phyloP scores from a whole-genome alignment of 2,329 filamentous ascomycete species.

The Cytospora piceae region DNA sequence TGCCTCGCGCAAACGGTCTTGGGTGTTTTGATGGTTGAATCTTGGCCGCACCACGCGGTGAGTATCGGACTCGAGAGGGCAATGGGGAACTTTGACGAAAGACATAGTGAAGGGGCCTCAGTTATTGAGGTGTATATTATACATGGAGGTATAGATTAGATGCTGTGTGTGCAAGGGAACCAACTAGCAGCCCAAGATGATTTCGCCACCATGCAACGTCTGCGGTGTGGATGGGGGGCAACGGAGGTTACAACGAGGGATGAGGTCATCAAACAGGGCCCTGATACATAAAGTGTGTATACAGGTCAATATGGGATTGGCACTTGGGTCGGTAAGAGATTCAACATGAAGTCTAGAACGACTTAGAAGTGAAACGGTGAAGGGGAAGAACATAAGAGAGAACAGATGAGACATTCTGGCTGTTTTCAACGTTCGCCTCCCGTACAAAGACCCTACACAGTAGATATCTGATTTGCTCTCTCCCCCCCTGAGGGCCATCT shows the following conservation, averaged over 20 bases:
- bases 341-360: neutral
- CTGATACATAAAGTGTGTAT: neutral
- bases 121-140: neutral
- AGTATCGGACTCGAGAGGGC: neutral
- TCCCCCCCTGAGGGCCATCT: no score
- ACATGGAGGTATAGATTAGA: neutral
- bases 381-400: neutral
- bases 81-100: slow-evolving; percentile 12
- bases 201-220: slow-evolving; percentile 29
- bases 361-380: neutral
- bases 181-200: slow-evolving; percentile 7
- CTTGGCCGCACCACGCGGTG: slow-evolving; percentile 43
- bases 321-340: neutral
- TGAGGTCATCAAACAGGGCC: slow-evolving; percentile 31
- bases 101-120: slow-evolving; percentile 12
- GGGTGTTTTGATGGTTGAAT: slow-evolving; percentile 56
- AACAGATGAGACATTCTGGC: neutral
- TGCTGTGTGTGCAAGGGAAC: neutral
- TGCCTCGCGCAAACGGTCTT: slow-evolving; percentile 55
- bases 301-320: slow-evolving; percentile 1
- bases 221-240: slow-evolving; percentile 11
- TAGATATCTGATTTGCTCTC: neutral
- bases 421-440: slow-evolving; percentile 6
- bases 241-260: slow-evolving; percentile 17
- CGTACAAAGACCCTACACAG: neutral